Evolutionary conservation across 2,329 filamentous ascomycete species (phyloP).

Genomic region (Botrytis porri): DNA sequence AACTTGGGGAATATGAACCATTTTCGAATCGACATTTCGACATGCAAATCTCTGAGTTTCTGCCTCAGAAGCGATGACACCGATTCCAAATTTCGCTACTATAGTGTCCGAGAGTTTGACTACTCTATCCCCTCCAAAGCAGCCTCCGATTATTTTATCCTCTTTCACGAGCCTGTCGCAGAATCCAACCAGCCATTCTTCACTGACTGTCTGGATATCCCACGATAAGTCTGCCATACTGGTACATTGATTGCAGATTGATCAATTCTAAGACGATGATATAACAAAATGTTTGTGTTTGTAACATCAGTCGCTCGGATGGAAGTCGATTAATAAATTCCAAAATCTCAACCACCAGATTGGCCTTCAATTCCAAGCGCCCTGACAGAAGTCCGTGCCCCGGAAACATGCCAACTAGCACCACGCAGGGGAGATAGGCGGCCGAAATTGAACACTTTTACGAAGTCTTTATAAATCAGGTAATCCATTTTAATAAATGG

Average conservation of each 20-base stretch:
- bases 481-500: no score
- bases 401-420: no score
- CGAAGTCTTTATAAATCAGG: no score
- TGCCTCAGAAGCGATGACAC: constrained; percentile 27
- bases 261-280: background rate
- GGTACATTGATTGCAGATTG: background rate
- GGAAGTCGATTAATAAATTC: background rate
- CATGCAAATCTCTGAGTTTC: constrained; percentile 30
- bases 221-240: background rate
- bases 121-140: background rate
- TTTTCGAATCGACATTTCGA: constrained; percentile 24
- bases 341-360: no score
- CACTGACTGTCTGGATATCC: background rate
- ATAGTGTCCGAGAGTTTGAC: constrained; percentile 20
- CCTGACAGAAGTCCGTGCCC: no score
- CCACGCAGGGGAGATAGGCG: background rate
- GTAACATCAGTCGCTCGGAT: background rate
- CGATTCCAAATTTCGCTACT: constrained; percentile 28
- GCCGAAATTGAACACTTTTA: background rate
- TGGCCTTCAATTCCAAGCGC: no score
- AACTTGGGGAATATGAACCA: constrained; percentile 30
- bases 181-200: background rate
- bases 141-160: background rate
- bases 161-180: background rate
- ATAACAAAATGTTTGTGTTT: background rate